Base-by-base conservation (phyloP, 2,329 filamentous ascomycete species). In the Sporothrix variecibatus region DNA sequence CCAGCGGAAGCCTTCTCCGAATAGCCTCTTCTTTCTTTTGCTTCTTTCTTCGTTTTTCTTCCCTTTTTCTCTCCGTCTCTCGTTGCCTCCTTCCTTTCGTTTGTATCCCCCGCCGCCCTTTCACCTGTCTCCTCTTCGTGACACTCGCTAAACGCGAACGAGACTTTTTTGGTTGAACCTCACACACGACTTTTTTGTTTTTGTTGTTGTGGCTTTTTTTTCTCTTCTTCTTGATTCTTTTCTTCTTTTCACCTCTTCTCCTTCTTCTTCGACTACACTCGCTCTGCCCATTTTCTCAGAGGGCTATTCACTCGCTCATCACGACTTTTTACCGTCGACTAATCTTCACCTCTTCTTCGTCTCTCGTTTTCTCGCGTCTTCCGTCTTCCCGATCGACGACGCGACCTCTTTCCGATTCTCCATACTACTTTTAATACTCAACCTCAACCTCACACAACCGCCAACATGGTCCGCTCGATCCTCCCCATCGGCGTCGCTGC, bases 401-500 rank as follows among this genome's bases (percentile, higher is more conserved):
- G 69, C 38, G 23, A 53, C 43, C 31, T 74, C 43, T 58, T 31
- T 53, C 11, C n/a, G 20, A 40, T 49, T 51, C 28, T 12, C 20
- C 34, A 43, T 65, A 31, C n/a, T 43, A n/a, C 46, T 34, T 28
- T 28, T 43, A 60, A 46, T 60, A 31, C 43, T 64, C 38, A 11
- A n/a, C 40, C 28, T 40, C 34, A 64, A 67, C 31, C 53, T 20
- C 23, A 6, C 31, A 34, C 34, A 26, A 69, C 69, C 49, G 3
- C 40, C 74, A 78, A 71, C 58, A 82, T 83, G 81, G 71, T 81
- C 72, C 79, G 77, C 17, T 76, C 77, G 17, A 71, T 80, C 65
- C 73, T 81, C 34, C 74, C 79, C 31, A 20, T 77, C 78, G 83
- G 82, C 75, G 78, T 81, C 71, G 83, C 81, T 78, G 83, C 81